Percentiles rank a stretch among this genome's conserved stretches.
These are phyloP conservation scores for Sanguinoderma infundibulare DNA, from an alignment of 1,284 basidiomycete species.

Conservation along the genomic window DNA sequence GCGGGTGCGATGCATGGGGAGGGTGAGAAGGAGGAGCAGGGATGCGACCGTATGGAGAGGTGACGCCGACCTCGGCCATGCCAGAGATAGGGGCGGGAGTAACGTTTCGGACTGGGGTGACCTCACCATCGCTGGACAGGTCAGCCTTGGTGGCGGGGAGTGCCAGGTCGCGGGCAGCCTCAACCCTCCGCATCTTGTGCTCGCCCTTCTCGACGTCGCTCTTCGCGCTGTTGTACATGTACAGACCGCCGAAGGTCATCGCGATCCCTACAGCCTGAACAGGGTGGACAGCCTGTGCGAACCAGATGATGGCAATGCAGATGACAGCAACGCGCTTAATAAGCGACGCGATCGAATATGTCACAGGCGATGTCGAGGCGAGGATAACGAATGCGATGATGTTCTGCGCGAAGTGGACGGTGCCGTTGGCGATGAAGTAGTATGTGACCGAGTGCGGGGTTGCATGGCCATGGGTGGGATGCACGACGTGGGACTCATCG, in stretches of 20 bases:
- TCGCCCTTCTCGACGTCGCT: conserved; percentile 92
- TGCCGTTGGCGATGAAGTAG: conserved; percentile 91
- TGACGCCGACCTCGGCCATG: conserved; percentile 21
- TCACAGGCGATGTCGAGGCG: conserved; percentile 95
- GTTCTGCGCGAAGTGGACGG: conserved; percentile 96
- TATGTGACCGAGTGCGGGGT: conserved; percentile 63
- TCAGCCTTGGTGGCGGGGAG: conserved; percentile 69
- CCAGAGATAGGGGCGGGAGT: conserved; percentile 17
- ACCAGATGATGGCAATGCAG: conserved; percentile 97
- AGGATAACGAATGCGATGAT: conserved; percentile 97
- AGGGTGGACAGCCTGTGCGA: conserved; percentile 85
- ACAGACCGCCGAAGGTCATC: conserved; percentile 90
- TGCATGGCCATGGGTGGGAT: conserved; percentile 47
- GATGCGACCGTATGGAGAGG: conserved; percentile 29
- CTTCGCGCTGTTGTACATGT: conserved; percentile 97
- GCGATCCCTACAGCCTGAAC: conserved; percentile 89
- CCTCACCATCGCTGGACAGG: conserved; percentile 20
- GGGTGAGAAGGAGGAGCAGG: conserved; percentile 22
- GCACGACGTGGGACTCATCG: conserved; percentile 44
- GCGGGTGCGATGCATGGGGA: conserved; percentile 17
- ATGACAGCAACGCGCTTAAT: conserved; percentile 99
- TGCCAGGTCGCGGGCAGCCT: conserved; percentile 75
- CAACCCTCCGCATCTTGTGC: conserved; percentile 84
- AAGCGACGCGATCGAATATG: conserved; percentile 97
- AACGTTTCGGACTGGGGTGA: conserved; percentile 3